Evolutionary conservation across 2,329 filamentous ascomycete genomes (phyloP).

Genomic region (Thyridium curvatum): DNA sequence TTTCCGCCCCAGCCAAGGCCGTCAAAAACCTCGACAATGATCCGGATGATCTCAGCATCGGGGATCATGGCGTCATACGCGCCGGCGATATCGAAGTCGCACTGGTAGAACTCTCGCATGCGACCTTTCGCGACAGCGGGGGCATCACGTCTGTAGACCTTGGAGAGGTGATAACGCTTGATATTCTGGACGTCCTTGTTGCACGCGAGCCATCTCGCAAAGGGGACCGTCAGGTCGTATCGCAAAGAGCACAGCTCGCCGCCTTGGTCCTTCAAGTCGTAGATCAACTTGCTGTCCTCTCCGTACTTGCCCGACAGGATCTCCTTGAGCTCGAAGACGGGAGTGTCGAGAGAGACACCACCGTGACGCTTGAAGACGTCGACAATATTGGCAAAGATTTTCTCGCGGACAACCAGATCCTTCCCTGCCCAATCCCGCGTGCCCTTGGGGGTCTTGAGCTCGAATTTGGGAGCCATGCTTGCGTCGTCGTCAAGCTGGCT

Average conservation of each 20-base stretch:
- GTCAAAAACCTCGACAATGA: constrained; percentile 81
- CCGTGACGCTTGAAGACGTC: constrained; percentile 49
- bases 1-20: constrained; percentile 66
- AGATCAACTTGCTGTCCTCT: constrained; percentile 65
- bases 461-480: constrained; percentile 10
- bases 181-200: constrained; percentile 76
- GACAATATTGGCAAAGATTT: constrained; percentile 42
- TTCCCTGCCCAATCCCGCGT: constrained; percentile 65
- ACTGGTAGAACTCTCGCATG: constrained; percentile 96
- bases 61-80: constrained; percentile 85
- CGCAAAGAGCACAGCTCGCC: constrained; percentile 75
- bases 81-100: constrained; percentile 93
- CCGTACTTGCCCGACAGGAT: constrained; percentile 58
- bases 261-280: constrained; percentile 77
- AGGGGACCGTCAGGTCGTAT: constrained; percentile 60
- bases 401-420: constrained; percentile 63
- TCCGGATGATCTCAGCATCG: constrained; percentile 81
- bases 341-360: constrained; percentile 64
- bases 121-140: constrained; percentile 78
- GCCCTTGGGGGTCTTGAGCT: constrained; percentile 73
- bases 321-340: constrained; percentile 71
- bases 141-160: constrained; percentile 58
- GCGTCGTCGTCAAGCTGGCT: no score
- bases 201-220: constrained; percentile 90
- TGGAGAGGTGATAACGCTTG: constrained; percentile 93